Percentiles rank a stretch among this genome's conserved stretches.
Evolutionary conservation across 805 yeast genomes (phyloP).

Genomic region (Saccharomycopsis vini): DNA sequence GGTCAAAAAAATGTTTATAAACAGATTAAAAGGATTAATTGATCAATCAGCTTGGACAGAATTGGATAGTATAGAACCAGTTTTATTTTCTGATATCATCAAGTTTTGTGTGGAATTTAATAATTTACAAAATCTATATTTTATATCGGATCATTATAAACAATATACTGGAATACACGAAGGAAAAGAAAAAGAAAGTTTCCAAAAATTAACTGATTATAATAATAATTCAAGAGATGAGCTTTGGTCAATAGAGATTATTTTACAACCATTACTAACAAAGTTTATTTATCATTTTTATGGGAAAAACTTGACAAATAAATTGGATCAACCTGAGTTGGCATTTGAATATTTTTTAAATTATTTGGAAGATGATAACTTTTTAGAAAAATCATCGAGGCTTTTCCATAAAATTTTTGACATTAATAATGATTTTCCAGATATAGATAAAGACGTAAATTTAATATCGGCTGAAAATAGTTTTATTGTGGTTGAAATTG

Average conservation of each 20-base stretch:
- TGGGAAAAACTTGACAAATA: slow-evolving; percentile 18
- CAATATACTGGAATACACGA: not conserved
- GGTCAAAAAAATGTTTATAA: slow-evolving; percentile 6
- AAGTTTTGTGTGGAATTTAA: slow-evolving; percentile 13
- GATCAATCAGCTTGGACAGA: slow-evolving; percentile 14
- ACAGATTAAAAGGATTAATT: slow-evolving; percentile 7
- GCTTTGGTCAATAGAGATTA: slow-evolving; percentile 13
- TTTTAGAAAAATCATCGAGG: slow-evolving; percentile 3
- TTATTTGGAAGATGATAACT: slow-evolving; percentile 8
- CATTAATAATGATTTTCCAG: not conserved
- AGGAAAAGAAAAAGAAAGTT: not conserved
- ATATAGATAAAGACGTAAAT: not conserved
- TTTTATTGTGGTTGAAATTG: slow-evolving; percentile 6
- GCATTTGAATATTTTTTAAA: slow-evolving; percentile 16
- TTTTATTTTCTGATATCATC: slow-evolving; percentile 4
- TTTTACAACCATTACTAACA: slow-evolving; percentile 14
- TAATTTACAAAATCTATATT: slow-evolving; percentile 6
- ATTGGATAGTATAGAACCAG: not conserved
- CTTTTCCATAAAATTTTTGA: not conserved
- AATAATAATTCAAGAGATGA: not conserved
- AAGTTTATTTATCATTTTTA: slow-evolving; percentile 18
- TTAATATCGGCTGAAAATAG: not conserved
- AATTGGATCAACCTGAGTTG: slow-evolving; percentile 16
- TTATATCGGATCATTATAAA: not conserved
- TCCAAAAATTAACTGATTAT: not conserved